phyloP scores from a whole-genome alignment of 352 stramenopile species.

The Phytophthora nicotianae region DNA sequence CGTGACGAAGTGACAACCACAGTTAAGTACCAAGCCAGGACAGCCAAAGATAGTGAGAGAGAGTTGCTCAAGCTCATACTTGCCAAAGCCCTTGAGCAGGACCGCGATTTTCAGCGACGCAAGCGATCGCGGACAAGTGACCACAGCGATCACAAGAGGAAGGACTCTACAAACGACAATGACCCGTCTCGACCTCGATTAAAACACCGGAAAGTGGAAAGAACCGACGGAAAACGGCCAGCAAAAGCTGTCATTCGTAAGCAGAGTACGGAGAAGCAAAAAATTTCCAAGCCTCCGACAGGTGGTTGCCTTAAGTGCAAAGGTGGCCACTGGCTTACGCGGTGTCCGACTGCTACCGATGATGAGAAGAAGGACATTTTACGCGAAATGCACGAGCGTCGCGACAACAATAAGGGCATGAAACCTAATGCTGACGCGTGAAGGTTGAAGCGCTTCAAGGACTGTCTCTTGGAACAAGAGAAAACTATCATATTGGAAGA shows the following conservation, averaged over 20 bases:
- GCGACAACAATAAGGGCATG: not conserved
- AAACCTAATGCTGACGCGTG: not conserved
- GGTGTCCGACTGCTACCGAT: not conserved
- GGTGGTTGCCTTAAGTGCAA: not conserved
- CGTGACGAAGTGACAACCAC: not conserved
- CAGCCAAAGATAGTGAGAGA: not conserved
- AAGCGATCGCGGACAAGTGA: not conserved
- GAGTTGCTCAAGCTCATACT: constrained; percentile 1
- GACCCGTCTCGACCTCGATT: not conserved
- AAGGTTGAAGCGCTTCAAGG: constrained; percentile 2
- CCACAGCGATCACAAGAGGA: too few species aligned
- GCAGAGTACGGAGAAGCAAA: not conserved
- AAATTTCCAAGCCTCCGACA: not conserved
- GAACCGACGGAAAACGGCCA: not conserved
- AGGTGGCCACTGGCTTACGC: not conserved
- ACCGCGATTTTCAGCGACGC: not conserved
- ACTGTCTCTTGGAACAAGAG: not conserved
- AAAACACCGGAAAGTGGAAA: not conserved
- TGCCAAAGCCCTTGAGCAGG: not conserved
- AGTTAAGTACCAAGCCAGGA: not conserved
- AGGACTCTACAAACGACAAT: too few species aligned
- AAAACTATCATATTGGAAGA: not conserved
- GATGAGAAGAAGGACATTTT: not conserved
- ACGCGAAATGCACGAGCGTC: not conserved
- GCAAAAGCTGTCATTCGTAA: not conserved